Base-by-base conservation (phyloP, 345 rosid genomes). In the Rhizophora mangle region DNA sequence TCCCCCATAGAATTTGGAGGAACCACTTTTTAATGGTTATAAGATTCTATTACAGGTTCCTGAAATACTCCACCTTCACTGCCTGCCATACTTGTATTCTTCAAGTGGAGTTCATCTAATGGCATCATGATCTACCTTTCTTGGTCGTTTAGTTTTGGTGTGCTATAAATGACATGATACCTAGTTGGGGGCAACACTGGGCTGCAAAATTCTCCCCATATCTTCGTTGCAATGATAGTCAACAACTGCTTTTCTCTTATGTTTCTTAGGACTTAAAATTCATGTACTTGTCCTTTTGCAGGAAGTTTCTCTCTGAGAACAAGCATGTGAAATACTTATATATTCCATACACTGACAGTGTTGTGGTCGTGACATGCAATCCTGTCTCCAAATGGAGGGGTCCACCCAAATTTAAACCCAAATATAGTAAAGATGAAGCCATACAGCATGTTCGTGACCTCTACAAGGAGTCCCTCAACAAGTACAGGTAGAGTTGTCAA, bases 241-340 rank as follows among this genome's bases (percentile, higher is more conserved):
- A 60, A 1, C 29, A 16, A 20, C 16, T 37, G 74, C 51, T 37
- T 37, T 55, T 55, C 13, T 65, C 16, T 60, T 56, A 67, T 55
- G 6, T n/a, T 66, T 70, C 21, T 65, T 37, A 34, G 51, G 63
- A 6, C 8, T 59, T 62, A 37, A 68, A 53, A 51, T n/a, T 26
- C 37, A 32, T 37, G 10, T 22, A 19, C 62, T 59, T 70, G 61
- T 64, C 20, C 65, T 65, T 56, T 74, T 81, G 65, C 85, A 95
- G 99, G 82, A 95, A 92, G 74, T 76, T 86, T 73, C 80, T 95
- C 34, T 80, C 91, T 21, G 89, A 91, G 75, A 95, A 92, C 80
- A 95, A 90, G 87, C 99, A 95, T 78, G 85, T 95, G 71, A 95
- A 95, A 84, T 95, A 95, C 85, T 80, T 90, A 55, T 79, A 92